Evolutionary conservation across 306 rosid genomes (phyloP).

Genomic region (Castanea sativa): DNA sequence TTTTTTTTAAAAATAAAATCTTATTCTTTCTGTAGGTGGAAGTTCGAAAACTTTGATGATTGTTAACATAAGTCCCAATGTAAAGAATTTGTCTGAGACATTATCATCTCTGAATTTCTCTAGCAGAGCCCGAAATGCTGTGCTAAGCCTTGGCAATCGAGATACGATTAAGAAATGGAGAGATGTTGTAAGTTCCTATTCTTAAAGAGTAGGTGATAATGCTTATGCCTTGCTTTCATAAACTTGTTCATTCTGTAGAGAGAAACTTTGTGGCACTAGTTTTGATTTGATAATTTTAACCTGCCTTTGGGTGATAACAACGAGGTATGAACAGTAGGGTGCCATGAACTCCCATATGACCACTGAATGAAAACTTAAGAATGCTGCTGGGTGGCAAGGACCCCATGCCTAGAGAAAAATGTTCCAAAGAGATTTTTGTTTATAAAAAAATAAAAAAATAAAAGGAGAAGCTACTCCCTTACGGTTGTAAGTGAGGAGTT

Average conservation of each 20-base stretch:
- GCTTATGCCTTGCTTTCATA: neutral
- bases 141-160: constrained; percentile 87
- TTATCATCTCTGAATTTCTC: constrained; percentile 73
- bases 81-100: constrained; percentile 71
- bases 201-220: neutral
- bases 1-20: no score
- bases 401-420: neutral
- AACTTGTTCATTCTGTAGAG: constrained; percentile 4
- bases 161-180: constrained; percentile 95
- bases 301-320: neutral
- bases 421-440: neutral
- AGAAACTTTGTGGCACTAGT: neutral
- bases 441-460: neutral
- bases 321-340: neutral
- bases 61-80: constrained; percentile 77
- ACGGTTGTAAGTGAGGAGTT: neutral
- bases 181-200: constrained; percentile 67
- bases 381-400: neutral
- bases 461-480: neutral
- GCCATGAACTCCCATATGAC: neutral
- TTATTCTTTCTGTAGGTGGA: constrained; percentile 58
- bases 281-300: neutral
- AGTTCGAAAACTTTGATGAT: constrained; percentile 85
- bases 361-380: neutral
- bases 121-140: constrained; percentile 85